Base-by-base conservation (phyloP, 768 basidiomycete genomes). In the Lentinula sp. region DNA sequence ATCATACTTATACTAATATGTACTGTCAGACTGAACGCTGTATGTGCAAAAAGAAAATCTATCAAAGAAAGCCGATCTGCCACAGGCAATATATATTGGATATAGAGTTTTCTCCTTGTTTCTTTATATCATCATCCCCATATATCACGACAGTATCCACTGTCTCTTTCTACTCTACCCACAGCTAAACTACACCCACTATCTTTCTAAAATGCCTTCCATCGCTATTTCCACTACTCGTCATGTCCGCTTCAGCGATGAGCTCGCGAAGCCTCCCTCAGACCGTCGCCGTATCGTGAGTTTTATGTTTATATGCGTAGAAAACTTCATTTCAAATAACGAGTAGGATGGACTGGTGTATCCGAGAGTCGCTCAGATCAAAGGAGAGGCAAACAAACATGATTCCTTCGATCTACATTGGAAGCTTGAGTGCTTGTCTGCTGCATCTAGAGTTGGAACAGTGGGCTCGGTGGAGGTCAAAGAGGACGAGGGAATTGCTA, bases 311-410 rank as follows among this genome's bases (percentile, higher is more conserved):
- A 23, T 37, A 48, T 59, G 40, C 39, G 34, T 43, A 5, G 28
- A 13, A 13, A 31, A 37, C 21, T 15, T 21, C 9, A 50, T 32
- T 32, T 59, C 2, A 59, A 31, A 18, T 40, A 18, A 16, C 37
- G 37, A 18, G 16, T 34, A 70, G 72, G 59, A 61, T 54, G 70
- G 66, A 59, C 55, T 74, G 11, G 66, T 69, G 21, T 79, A 78
- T 60, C 79, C 78, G 32, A 73, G 68, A 59, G 74, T 79, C 57
- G 77, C 78, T 15, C 77, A 78, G 61, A 65, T 67, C 37, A 77
- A 73, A 61, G 75, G 72, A 53, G 61, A 45, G 45, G 69, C 70
- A 8, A 70, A 73, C 63, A 68, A 75, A 52, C 67, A 58, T 59
- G 62, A 61, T 21, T 76, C 69, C n/a, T 67, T 67, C 28, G 79